Evolutionary conservation across 805 yeast species (phyloP).

Genomic region (Schwanniomyces polymorphus): DNA sequence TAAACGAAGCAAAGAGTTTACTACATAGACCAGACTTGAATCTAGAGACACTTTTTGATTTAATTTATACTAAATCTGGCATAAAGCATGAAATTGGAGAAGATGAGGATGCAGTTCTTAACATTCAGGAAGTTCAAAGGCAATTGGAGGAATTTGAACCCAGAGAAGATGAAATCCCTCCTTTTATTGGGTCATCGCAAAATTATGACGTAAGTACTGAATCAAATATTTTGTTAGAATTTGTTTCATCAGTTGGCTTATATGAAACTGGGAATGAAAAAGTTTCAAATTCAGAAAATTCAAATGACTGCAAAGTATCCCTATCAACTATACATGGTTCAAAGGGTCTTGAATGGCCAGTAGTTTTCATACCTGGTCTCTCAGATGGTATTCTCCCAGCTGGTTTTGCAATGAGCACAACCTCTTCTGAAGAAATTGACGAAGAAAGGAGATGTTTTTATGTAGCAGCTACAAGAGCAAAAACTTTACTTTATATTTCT

Average conservation of each 20-base stretch:
- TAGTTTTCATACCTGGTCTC: constrained; percentile 78
- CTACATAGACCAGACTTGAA: constrained; percentile 2
- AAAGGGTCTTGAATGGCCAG: constrained; percentile 95
- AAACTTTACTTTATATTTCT: constrained; percentile 50
- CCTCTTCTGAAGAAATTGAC: constrained; percentile 37
- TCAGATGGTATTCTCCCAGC: constrained; percentile 69
- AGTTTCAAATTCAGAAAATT: constrained; percentile 8
- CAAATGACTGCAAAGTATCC: constrained; percentile 25
- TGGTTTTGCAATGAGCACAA: constrained; percentile 37
- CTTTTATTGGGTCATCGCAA: constrained; percentile 11
- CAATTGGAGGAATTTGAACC: constrained; percentile 37
- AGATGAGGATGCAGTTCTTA: constrained; percentile 29
- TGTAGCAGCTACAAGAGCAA: constrained; percentile 88
- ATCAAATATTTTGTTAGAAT: constrained; percentile 20
- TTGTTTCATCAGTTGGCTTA: constrained; percentile 33
- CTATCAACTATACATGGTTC: constrained; percentile 89
- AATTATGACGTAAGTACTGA: constrained; percentile 11
- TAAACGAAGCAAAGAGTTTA: constrained; percentile 18
- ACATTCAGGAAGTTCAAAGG: constrained; percentile 39
- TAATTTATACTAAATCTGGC: constrained; percentile 27
- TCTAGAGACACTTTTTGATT: constrained; percentile 17
- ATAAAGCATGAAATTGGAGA: constrained; percentile 24
- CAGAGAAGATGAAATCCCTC: constrained; percentile 20
- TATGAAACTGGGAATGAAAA: constrained; percentile 26
- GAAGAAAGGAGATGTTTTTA: constrained; percentile 87